Percentiles rank a stretch among this genome's conserved stretches.
Conservation (phyloP, 345 rosid species). For the Moricandia moricandioides region DNA sequence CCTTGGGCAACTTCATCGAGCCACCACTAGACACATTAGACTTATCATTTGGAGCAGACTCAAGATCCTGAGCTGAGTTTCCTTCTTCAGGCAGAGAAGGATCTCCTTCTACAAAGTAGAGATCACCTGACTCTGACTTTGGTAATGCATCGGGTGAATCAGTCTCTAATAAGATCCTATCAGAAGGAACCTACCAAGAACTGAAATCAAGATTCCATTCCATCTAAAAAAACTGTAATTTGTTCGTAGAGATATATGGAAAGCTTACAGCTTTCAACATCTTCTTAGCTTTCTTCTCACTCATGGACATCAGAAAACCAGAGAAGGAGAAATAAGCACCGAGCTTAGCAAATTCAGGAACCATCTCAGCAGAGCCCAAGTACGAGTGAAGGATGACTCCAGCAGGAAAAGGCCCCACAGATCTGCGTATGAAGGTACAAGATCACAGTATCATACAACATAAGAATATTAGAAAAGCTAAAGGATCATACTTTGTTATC, state of each 20-base stretch:
- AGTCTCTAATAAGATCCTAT: conserved; percentile 81
- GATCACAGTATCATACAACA: conserved; percentile 1
- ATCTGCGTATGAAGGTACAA: conserved; percentile 36
- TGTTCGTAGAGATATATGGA: conserved; percentile 10
- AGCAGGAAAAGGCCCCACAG: conserved; percentile 76
- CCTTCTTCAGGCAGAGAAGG: conserved; percentile 42
- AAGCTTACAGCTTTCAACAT: conserved; percentile 62
- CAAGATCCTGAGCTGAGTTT: conserved; percentile 28
- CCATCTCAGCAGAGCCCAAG: conserved; percentile 93
- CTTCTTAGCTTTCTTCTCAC: conserved; percentile 66
- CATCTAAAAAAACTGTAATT: neutral
- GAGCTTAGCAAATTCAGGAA: conserved; percentile 79
- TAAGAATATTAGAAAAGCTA: neutral
- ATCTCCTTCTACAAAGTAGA: conserved; percentile 51
- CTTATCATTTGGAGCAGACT: conserved; percentile 23
- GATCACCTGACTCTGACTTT: conserved; percentile 39
- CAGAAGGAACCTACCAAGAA: conserved; percentile 61
- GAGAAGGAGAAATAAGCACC: conserved; percentile 96
- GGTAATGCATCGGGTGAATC: conserved; percentile 98
- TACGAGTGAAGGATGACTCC: conserved; percentile 88
- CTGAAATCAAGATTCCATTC: conserved; percentile 20
- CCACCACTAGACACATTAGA: conserved; percentile 36
- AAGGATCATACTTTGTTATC: conserved; percentile 55
- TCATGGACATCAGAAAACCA: conserved; percentile 81
- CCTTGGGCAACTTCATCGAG: conserved; percentile 41